Evolutionary conservation across 352 stramenopile genomes (phyloP), one percentile per base, ranked within the genome.

Genomic region (Peronospora destructor): DNA sequence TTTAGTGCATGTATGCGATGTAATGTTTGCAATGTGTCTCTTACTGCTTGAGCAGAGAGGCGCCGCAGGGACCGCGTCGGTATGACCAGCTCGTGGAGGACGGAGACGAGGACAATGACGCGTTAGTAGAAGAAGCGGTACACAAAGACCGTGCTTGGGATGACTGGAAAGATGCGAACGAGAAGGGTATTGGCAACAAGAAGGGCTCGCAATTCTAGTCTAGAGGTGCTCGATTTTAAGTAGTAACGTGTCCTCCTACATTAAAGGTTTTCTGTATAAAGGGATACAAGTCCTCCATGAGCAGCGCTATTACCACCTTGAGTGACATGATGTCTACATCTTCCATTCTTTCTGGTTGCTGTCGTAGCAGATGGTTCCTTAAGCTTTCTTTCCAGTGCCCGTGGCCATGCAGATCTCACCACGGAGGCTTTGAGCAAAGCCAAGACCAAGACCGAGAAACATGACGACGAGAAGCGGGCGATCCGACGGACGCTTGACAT

Each of bases 161-260:
- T 68, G 88, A 98, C 70, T 98, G 82, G 75, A 98, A 98, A 69
- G 95, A 98, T 49, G 85, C 91, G 16, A 97, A 98, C 65, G 86
- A 91, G 21, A 84, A 84, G 53, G 95, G 95, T 23, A 96, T 96
- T 66, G 95, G 95, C 45, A 98, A 98, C 71, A 98, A 98, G 71
- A 92, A 88, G 56, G 87, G 80, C 14, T 96, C 87, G 58, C 64
- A 98, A 81, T 92, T 96, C 79, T 95, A 96, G 69, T 12, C 1
- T 9, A 32, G 4, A 32, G 0, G 10, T 9, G 6, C 10, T 32
- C 8, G 4, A 3, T 12, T 1, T 32, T 1, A 32, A 32, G 28
- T 6, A 32, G 28, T 12, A 32, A 11, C 12, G 10, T 12, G 0
- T 32, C 3, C 28, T 32, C 4, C 28, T 32, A 32, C 1, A 32